Evolutionary conservation across 2,329 filamentous ascomycete genomes (phyloP).

Genomic region (Arthrinium phaeospermum): DNA sequence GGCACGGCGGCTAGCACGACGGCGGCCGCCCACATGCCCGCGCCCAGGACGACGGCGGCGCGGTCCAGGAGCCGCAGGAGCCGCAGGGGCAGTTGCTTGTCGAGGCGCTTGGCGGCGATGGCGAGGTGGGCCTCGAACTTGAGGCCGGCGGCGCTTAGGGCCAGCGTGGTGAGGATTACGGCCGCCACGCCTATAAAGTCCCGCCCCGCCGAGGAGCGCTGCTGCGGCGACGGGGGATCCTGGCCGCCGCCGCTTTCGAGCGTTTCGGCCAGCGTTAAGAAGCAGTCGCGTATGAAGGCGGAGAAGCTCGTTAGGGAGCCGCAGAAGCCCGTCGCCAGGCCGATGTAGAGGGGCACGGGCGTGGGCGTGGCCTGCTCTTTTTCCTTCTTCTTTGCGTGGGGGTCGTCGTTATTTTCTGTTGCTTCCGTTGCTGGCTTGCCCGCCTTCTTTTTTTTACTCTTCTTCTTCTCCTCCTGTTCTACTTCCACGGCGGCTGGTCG

Average conservation of each 20-base stretch:
- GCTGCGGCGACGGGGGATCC: neutral
- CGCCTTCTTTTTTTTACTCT: too few species aligned
- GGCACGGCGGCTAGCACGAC: slow-evolving; percentile 65
- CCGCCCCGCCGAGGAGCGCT: neutral
- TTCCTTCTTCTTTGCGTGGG: too few species aligned
- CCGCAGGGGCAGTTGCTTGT: slow-evolving; percentile 39
- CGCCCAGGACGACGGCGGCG: neutral
- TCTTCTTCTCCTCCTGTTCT: too few species aligned
- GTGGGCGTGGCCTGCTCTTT: too few species aligned
- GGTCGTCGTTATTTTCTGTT: too few species aligned
- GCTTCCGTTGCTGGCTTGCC: too few species aligned
- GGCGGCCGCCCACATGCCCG: slow-evolving; percentile 65
- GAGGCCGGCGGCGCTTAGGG: slow-evolving; percentile 61
- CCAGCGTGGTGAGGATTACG: slow-evolving; percentile 36
- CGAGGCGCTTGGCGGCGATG: slow-evolving; percentile 51
- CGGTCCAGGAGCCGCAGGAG: neutral
- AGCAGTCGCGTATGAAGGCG: too few species aligned
- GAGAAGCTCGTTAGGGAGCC: too few species aligned
- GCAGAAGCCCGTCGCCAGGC: too few species aligned
- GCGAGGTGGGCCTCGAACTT: slow-evolving; percentile 67
- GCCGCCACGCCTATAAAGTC: slow-evolving; percentile 67
- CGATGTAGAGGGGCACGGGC: too few species aligned
- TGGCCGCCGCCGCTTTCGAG: too few species aligned
- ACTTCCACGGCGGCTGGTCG: neutral
- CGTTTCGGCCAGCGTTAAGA: too few species aligned